Base-by-base conservation (phyloP, 768 basidiomycete genomes). In the Trametes cubensis region DNA sequence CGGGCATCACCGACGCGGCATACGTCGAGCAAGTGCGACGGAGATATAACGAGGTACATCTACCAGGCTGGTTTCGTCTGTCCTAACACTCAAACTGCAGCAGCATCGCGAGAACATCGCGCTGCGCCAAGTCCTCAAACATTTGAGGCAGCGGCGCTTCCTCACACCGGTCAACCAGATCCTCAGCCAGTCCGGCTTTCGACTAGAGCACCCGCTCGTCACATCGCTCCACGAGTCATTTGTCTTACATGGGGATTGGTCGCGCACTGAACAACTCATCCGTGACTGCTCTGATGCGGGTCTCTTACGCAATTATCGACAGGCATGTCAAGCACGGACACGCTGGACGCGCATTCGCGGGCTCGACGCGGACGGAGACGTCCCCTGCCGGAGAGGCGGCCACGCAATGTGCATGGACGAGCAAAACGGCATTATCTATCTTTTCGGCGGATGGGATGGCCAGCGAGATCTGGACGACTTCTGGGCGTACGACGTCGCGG, bases 381-480 rank as follows among this genome's bases (percentile, higher is more conserved):
- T 80, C 0, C 91, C 92, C 6, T 78, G 81, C 25, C 78, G 83
- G 47, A 84, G 92, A 0, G 89, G 91, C 17, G 92, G 91, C 0
- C 90, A 93, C 64, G 87, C 89, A 21, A 90, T 91, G 88, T 91
- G 89, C 66, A 83, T 92, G 64, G 90, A 92, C 68, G 75, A 80
- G 23, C 77, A 80, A 8, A 79, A 83, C 41, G 82, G 83, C 6
- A 72, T 81, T 46, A 84, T 93, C 28, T 92, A 92, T 69, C 79
- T 93, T 21, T 84, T 91, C 56, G 92, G 91, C 1, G 92, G 92
- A 0, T 93, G 87, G 85, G 83, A 91, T 62, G 90, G 92, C 1
- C 73, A 83, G 57, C 85, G 82, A 61, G 85, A 84, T 51, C 75
- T 93, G 30, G 87, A 89, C 68, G 91, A 94, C 71, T 88, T 92